Base-by-base conservation (phyloP, 2,329 filamentous ascomycete genomes). In the Fusarium mexicanum region DNA sequence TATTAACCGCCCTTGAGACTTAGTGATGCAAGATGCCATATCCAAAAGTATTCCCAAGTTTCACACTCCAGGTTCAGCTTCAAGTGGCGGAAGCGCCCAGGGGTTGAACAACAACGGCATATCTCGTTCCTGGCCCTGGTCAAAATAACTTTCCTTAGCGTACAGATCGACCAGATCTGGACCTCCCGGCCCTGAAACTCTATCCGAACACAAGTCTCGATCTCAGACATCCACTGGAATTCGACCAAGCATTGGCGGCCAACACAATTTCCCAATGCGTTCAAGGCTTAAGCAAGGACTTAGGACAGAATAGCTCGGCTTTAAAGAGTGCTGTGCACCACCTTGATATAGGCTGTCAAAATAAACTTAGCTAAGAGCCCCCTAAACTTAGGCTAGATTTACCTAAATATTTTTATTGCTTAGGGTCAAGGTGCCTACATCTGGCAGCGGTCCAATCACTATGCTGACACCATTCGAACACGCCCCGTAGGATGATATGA, bases 161-260 rank as follows among this genome's bases (percentile, higher is more conserved):
- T 13, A 20, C 0, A 22, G 31, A 43, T 31, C 47, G 29, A 71
- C 38, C 37, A 43, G 40, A 61, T 71, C 61, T 63, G 24, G 29
- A 33, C 33, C 69, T 47, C 14, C 37, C 10, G 31, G 47, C n/a
- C 46, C 57, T 44, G n/a, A 35, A 74, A 74, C 66, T 10, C 29
- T 71, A 59, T 74, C 40, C 50, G 35, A 47, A 24, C 16, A 8
- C 8, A n/a, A 43, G 57, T 37, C 35, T 55, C 40, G 29, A 62
- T 55, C 38, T 58, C 18, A 51, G 53, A 51, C 38, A 57, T 31
- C 1, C 10, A 48, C 61, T 73, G 71, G 71, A 73, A 73, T 74
- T 63, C 22, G 18, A 62, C 43, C 43, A 63, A 43, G 62, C 35
- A n/a, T 62, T 71, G 44, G 54, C 44, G 44, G 13, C 57, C 17